Percentiles rank a stretch among this genome's conserved stretches.
phyloP scores from a whole-genome alignment of 805 yeast genomes.

The Pichia rugopelliculosa region DNA sequence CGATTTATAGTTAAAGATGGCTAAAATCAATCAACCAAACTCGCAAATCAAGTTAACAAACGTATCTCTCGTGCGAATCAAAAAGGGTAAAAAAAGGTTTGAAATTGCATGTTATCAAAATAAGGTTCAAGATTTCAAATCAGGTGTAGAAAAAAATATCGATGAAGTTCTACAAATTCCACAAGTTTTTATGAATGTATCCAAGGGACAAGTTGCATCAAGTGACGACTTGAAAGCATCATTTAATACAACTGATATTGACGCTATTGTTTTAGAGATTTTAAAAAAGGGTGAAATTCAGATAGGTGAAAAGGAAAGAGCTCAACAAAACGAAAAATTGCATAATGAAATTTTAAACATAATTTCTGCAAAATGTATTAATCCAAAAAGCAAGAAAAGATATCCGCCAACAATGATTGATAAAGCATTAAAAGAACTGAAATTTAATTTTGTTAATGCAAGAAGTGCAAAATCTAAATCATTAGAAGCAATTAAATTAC shows the following conservation, averaged over 20 bases:
- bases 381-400: constrained; percentile 81
- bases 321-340: constrained; percentile 48
- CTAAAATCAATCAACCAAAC: constrained; percentile 72
- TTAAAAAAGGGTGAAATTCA: constrained; percentile 90
- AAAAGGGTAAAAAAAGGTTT: constrained; percentile 83
- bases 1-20: constrained; percentile 19
- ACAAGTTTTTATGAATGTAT: constrained; percentile 87
- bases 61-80: constrained; percentile 86
- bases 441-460: constrained; percentile 64
- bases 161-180: constrained; percentile 96
- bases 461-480: constrained; percentile 74
- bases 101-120: constrained; percentile 96
- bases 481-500: constrained; percentile 75
- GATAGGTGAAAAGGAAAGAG: constrained; percentile 87
- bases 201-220: constrained; percentile 90
- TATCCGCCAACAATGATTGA: constrained; percentile 94
- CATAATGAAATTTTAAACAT: constrained; percentile 72
- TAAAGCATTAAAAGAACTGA: constrained; percentile 70
- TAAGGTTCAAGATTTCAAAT: constrained; percentile 92
- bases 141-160: constrained; percentile 80
- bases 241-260: constrained; percentile 71
- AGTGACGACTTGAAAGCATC: constrained; percentile 69
- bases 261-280: constrained; percentile 72
- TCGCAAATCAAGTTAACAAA: constrained; percentile 87
- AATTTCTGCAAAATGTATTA: constrained; percentile 83